Conservation (phyloP, 2,329 filamentous ascomycete species). For the Hypoxylon sp. region DNA sequence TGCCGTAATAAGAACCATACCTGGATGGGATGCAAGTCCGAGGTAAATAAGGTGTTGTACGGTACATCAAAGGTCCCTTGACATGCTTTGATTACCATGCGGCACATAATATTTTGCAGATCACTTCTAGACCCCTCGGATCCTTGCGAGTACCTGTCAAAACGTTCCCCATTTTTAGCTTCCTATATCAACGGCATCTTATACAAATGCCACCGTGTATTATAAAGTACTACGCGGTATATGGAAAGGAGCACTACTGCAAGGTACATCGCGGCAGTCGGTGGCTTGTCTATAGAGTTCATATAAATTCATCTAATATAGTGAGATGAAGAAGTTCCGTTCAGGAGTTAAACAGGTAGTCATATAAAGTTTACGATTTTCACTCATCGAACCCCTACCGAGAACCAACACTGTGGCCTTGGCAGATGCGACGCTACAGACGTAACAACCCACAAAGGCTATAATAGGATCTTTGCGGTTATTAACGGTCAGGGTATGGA, state of each 20-base stretch:
- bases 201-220: constrained; percentile 26
- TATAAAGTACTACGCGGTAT: background rate
- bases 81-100: constrained; percentile 4
- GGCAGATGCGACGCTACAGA: constrained; percentile 18
- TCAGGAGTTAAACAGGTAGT: background rate
- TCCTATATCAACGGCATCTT: constrained; percentile 2
- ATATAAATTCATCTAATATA: constrained; percentile 9
- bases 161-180: constrained; percentile 18
- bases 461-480: constrained; percentile 32
- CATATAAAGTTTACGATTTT: background rate
- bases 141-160: constrained; percentile 36
- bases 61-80: constrained; percentile 7
- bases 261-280: constrained; percentile 26
- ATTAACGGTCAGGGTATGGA: constrained; percentile 28
- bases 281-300: background rate
- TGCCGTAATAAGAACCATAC: constrained; percentile 32
- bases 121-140: constrained; percentile 41
- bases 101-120: constrained; percentile 42
- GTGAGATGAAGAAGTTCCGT: background rate
- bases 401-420: constrained; percentile 14
- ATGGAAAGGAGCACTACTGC: constrained; percentile 28
- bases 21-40: constrained; percentile 27
- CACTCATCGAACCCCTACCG: constrained; percentile 3
- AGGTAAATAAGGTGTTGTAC: constrained; percentile 25
- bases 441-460: constrained; percentile 19